Percentiles rank a stretch among this genome's conserved stretches.
Conservation (phyloP, 2,329 filamentous ascomycete species). For the Aspergillus puulaauensis region DNA sequence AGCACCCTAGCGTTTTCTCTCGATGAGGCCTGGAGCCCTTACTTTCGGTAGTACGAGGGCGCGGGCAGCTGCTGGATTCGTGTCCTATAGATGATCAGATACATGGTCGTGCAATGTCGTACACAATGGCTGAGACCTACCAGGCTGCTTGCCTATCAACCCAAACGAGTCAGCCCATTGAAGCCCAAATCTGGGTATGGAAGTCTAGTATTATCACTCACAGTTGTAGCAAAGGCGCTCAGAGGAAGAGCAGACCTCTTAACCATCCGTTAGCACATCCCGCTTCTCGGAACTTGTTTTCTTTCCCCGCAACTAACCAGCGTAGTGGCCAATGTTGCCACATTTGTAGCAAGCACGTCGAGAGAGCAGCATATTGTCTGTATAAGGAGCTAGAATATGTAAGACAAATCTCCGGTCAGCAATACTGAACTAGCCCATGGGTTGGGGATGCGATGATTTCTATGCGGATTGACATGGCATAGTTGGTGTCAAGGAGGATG, state of each 20-base stretch:
- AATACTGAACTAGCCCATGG: slow-evolving; percentile 6
- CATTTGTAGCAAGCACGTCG: slow-evolving; percentile 77
- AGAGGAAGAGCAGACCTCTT: slow-evolving; percentile 94
- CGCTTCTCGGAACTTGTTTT: slow-evolving; percentile 48
- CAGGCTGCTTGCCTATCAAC: slow-evolving; percentile 46
- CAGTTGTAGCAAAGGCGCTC: slow-evolving; percentile 99
- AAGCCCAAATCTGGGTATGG: slow-evolving; percentile 10
- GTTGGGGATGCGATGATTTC: neutral
- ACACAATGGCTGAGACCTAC: slow-evolving; percentile 31
- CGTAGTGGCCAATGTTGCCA: slow-evolving; percentile 75
- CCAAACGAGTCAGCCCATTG: slow-evolving; percentile 20
- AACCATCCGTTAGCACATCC: slow-evolving; percentile 48
- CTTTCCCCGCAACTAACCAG: slow-evolving; percentile 39
- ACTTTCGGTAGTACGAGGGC: slow-evolving; percentile 92
- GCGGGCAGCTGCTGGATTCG: slow-evolving; percentile 96
- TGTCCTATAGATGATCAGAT: slow-evolving; percentile 60
- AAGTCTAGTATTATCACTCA: slow-evolving; percentile 47
- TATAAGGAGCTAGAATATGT: slow-evolving; percentile 18
- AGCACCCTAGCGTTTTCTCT: slow-evolving; percentile 12
- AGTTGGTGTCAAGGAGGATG: neutral
- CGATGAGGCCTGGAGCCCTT: slow-evolving; percentile 36
- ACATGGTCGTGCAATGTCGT: slow-evolving; percentile 14
- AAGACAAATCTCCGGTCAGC: slow-evolving; percentile 15
- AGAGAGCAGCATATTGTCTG: slow-evolving; percentile 70
- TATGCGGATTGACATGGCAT: slow-evolving; percentile 1